Base-by-base conservation (phyloP, 495 filamentous ascomycete species). In the Podospora anserina region DNA sequence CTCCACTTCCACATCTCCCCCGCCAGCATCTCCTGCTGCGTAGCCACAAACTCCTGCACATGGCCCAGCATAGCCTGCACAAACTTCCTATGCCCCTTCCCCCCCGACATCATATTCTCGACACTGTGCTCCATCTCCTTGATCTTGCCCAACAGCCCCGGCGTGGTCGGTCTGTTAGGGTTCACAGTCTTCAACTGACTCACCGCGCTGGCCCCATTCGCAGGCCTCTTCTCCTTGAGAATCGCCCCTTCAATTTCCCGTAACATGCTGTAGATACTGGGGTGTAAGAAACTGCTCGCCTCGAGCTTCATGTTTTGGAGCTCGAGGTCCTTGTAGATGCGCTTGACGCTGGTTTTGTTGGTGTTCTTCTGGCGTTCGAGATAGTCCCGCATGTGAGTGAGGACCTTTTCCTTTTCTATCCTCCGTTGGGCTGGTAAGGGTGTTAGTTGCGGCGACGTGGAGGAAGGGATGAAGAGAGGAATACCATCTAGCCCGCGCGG, bases 221-320 rank as follows among this genome's bases (percentile, higher is more conserved):
- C 26, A 4, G 49, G 53, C 1, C 55, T 19, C 23, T 58, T 58
- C 60, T 62, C 44, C 64, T 66, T 66, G 49, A 66, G 53, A 57
- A 66, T 66, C 11, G 53, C 49, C 13, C 26, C 55, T 9, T 66
- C 64, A 39, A 66, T 66, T 20, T 66, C 54, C 11, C 54, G 49
- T 30, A 66, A 27, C 64, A 66, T 66, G 23, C 44, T 66, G 55
- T 66, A 66, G n/a, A 58, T 66, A 27, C 54, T 66, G 0, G 64
- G 64, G 23, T 66, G 53, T 15, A 32, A 19, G 55, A 66, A 66
- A 34, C 19, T 30, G 18, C 55, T 44, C 0, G 64, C 4, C 27
- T 66, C 64, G n/a, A 66, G 64, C 20, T 66, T 58, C 19, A 56
- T 57, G 53, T 28, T 66, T 15, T 55, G 53, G 2, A 16, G 18